Conservation (phyloP, 2,329 filamentous ascomycete genomes). For the Moelleriella libera region DNA sequence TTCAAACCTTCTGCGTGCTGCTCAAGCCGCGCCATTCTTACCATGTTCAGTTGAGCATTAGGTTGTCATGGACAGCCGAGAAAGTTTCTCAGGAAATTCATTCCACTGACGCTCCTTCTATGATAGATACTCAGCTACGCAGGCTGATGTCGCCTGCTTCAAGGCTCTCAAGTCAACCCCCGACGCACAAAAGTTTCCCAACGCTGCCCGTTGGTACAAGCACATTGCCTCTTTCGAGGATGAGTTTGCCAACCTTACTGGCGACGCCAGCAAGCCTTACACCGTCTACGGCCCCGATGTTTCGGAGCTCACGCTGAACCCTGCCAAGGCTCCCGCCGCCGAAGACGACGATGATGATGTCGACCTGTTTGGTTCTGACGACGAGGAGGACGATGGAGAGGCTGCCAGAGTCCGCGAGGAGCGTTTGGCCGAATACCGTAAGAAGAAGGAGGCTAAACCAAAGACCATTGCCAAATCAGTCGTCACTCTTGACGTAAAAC, state of each 20-base stretch:
- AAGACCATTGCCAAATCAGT: constrained; percentile 94
- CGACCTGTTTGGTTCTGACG: constrained; percentile 86
- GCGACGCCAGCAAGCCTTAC: constrained; percentile 80
- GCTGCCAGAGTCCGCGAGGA: constrained; percentile 73
- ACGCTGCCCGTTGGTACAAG: constrained; percentile 97
- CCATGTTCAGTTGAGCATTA: too few relatives aligned
- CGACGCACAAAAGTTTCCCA: constrained; percentile 74
- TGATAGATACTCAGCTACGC: constrained; percentile 50
- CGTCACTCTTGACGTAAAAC: constrained; percentile 93
- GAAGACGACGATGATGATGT: constrained; percentile 64
- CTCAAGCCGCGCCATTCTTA: too few relatives aligned
- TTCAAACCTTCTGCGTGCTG: too few relatives aligned
- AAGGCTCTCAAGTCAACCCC: constrained; percentile 72
- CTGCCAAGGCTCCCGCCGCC: constrained; percentile 64
- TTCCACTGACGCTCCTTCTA: too few relatives aligned
- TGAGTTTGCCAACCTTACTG: constrained; percentile 81
- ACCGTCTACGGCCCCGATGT: constrained; percentile 84
- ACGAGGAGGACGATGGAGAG: constrained; percentile 88
- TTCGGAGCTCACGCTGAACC: constrained; percentile 65
- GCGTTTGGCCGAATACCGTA: constrained; percentile 83
- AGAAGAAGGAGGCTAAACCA: constrained; percentile 90
- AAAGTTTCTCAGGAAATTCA: too few relatives aligned
- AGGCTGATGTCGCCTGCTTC: constrained; percentile 93
- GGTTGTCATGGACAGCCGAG: too few relatives aligned
- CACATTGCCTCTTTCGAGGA: constrained; percentile 88